Evolutionary conservation across 768 basidiomycete genomes (phyloP).

Genomic region (Amyloporia xantha): DNA sequence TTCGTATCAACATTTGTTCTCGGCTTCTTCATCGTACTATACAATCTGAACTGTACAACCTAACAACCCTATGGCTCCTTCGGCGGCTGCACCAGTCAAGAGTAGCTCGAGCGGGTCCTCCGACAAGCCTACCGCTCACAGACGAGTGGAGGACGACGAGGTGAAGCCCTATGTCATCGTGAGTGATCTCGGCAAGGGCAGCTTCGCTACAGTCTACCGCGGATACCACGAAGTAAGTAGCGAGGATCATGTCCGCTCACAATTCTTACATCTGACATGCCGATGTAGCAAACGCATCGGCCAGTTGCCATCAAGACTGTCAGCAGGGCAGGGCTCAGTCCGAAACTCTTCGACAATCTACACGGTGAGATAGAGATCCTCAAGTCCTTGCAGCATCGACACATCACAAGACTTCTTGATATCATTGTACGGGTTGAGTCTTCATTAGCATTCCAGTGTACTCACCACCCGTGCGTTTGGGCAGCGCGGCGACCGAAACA

Average conservation of each 20-base stretch:
- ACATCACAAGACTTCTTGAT: constrained; percentile 89
- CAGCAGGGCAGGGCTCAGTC: constrained; percentile 75
- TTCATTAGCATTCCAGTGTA: background rate
- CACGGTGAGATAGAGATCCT: constrained; percentile 97
- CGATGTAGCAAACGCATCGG: constrained; percentile 59
- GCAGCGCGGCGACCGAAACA: constrained; percentile 70
- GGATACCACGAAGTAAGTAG: constrained; percentile 78
- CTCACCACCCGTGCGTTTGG: no score
- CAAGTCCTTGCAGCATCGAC: constrained; percentile 86
- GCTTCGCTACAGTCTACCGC: constrained; percentile 94
- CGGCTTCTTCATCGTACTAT: no score
- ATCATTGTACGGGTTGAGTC: constrained; percentile 86
- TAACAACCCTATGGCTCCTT: constrained; percentile 20
- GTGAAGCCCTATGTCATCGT: constrained; percentile 72
- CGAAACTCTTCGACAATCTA: constrained; percentile 95
- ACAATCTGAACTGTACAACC: no score
- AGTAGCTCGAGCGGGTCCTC: constrained; percentile 13
- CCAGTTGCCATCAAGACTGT: constrained; percentile 95
- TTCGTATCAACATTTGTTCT: no score
- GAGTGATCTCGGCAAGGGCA: constrained; percentile 78
- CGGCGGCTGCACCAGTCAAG: constrained; percentile 15
- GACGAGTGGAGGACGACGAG: constrained; percentile 55
- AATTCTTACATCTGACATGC: background rate
- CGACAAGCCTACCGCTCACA: constrained; percentile 11
- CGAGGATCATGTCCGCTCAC: background rate